Conservation (phyloP, 2,329 filamentous ascomycete species). For the Ophiostoma sp. region DNA sequence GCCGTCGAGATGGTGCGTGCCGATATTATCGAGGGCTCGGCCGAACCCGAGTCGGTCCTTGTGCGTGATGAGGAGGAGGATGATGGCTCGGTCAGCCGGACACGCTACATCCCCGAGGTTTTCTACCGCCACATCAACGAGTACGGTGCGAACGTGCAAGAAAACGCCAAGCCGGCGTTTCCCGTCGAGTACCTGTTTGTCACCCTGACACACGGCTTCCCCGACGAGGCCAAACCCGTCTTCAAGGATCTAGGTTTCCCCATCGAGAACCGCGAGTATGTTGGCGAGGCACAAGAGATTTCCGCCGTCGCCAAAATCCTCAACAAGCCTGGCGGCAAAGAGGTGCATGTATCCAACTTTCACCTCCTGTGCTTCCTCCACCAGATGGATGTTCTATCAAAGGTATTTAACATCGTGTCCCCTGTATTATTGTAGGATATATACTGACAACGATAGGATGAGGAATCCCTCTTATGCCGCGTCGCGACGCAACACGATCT, state of each 20-base stretch:
- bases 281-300: slow-evolving; percentile 76
- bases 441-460: slow-evolving; percentile 57
- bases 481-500: slow-evolving; percentile 77
- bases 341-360: slow-evolving; percentile 79
- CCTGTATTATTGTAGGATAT: too few relatives aligned
- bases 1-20: slow-evolving; percentile 96
- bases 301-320: slow-evolving; percentile 10
- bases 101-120: slow-evolving; percentile 92
- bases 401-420: slow-evolving; percentile 50
- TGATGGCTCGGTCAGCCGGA: slow-evolving; percentile 59
- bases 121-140: slow-evolving; percentile 96
- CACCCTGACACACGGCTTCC: slow-evolving; percentile 94
- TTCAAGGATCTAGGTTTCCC: slow-evolving; percentile 77
- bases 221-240: slow-evolving; percentile 67
- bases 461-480: slow-evolving; percentile 78
- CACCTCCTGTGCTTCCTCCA: slow-evolving; percentile 87
- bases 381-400: slow-evolving; percentile 71
- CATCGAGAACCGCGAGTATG: slow-evolving; percentile 82
- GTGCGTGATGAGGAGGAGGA: slow-evolving; percentile 89
- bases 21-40: slow-evolving; percentile 90
- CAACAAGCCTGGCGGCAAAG: slow-evolving; percentile 47
- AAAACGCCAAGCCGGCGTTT: slow-evolving; percentile 94
- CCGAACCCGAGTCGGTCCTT: slow-evolving; percentile 88
- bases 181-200: slow-evolving; percentile 95
- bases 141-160: slow-evolving; percentile 91